Evolutionary conservation across 805 yeast genomes (phyloP), one percentile per base, ranked within the genome.

Genomic region (Candida maltosa): DNA sequence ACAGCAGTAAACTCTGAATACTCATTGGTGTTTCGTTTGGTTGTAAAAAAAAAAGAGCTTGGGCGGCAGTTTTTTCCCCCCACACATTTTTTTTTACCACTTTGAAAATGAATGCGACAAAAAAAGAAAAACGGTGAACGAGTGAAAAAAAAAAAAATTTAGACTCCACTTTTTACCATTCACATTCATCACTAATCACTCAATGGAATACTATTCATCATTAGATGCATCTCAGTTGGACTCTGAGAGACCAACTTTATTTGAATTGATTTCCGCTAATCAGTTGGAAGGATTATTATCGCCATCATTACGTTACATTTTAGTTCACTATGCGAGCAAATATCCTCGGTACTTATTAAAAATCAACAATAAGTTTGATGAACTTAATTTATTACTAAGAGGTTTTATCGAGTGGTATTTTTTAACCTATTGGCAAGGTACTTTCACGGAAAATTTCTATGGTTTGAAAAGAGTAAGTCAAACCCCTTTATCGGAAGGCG

Each of bases 391-490:
- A 3, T 39, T 75, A 2, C 40, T 82, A 2, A 64, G 89, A 49
- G 78, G 84, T 0, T 38, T 73, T 3, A 62, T 91, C 2, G 97
- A 93, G 56, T 78, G 78, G 67, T 70, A 74, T 42, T 85, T 81
- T 46, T 56, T 91, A 32, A 73, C 65, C 34, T 67, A 69, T 32
- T 85, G 93, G 87, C 89, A 86, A 49, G 77, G 94, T 0, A 77
- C 93, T 2, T 87, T 91, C 50, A 87, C 95, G 1, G 97, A 91
- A 56, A 84, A 85, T 52, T 91, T 91, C 53, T 91, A 91, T 52
- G 97, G 97, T 2, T 60, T 91, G 44, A 87, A 87, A 51, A 67
- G 95, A 31, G 73, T 74, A 19, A 61, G 60, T 38, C 56, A 51
- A 34, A 63, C 69, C 0, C 63, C 62, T 3, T 47, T 65, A 12